Base-by-base conservation (phyloP, 176 grass and related monocot species). In the Dendrocalamus sinicus region DNA sequence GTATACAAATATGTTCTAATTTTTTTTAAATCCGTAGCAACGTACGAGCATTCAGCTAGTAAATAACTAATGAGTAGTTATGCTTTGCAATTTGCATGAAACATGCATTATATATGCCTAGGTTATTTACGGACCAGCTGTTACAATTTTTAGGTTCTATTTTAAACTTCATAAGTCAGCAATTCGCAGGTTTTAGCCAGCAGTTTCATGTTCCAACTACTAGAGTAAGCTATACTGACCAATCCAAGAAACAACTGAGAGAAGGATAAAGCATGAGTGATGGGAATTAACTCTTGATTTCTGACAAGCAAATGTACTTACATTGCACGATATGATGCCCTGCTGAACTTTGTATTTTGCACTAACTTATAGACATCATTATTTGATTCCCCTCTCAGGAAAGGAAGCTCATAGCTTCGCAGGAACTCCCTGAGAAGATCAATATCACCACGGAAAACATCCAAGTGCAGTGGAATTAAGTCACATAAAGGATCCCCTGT, bases 401-500 rank as follows among this genome's bases (percentile, higher is more conserved):
- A 72, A 22, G 96, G 96, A 94, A 98, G 96, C 51, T 77, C 64
- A 28, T 98, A 98, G 63, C 83, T 92, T 85, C 72, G 67, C 51
- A 99, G 76, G 81, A 96, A 91, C 14, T 91, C 85, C 89, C 86
- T 88, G 43, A 99, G 90, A 76, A 99, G 88, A 80, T 63, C 84
- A 23, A 20, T 76, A 72, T 96, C 92, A 87, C 96, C 92, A 50
- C 88, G 90, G 58, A 99, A 93, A 89, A 96, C 82, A 92, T 99
- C 96, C 48, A 99, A 70, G 65, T 96, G 93, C 83, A 99, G 82
- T 0, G 96, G 96, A 92, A 99, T 99, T 58, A 99, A 67, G 78
- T 99, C 96, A 22, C 82, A 96, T 54, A 99, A 75, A 67, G 93
- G 92, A 91, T 99, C 93, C 41, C 96, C 96, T 99, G 84, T 39